These are phyloP conservation scores for Aspergillus jensenii DNA, from an alignment of 2,329 filamentous ascomycete genomes.

Conservation along the genomic window DNA sequence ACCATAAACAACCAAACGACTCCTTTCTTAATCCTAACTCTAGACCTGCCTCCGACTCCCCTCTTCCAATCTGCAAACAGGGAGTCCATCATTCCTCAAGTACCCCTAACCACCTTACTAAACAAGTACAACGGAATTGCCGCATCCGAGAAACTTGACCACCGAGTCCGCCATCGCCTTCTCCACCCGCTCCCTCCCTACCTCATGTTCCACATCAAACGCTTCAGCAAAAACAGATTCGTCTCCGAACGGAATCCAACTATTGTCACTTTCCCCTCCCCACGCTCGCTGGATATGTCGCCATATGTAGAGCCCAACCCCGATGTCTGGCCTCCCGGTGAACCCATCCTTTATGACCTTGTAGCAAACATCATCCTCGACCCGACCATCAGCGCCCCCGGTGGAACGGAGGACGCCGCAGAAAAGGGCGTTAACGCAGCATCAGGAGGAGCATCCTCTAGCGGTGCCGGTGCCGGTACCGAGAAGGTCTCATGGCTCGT, in stretches of 20 bases:
- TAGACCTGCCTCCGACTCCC: conserved; percentile 87
- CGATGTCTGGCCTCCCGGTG: conserved; percentile 64
- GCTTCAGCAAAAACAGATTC: conserved; percentile 96
- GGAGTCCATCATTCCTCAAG: conserved; percentile 85
- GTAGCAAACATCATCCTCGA: conserved; percentile 80
- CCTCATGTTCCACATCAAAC: conserved; percentile 92
- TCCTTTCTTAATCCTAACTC: conserved; percentile 86
- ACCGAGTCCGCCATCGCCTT: conserved; percentile 84
- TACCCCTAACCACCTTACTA: conserved; percentile 76
- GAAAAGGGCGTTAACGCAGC: conserved; percentile 40
- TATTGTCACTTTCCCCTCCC: conserved; percentile 92
- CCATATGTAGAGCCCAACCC: conserved; percentile 91
- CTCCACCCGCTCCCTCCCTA: conserved; percentile 89
- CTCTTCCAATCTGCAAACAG: conserved; percentile 95
- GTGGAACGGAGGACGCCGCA: conserved; percentile 51
- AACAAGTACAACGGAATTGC: conserved; percentile 89
- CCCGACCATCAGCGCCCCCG: conserved; percentile 62
- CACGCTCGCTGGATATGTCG: conserved; percentile 77
- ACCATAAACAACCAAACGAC: conserved; percentile 73
- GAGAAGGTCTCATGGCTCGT: conserved; percentile 96
- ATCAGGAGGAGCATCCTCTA: conserved; percentile 36
- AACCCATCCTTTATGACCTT: conserved; percentile 92
- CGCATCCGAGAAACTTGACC: conserved; percentile 84
- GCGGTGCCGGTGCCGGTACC: conserved; percentile 78
- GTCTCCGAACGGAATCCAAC: conserved; percentile 94